These are phyloP conservation scores for Irpex rosettiformis DNA, from an alignment of 1,284 basidiomycete genomes.

Conservation along the genomic window DNA sequence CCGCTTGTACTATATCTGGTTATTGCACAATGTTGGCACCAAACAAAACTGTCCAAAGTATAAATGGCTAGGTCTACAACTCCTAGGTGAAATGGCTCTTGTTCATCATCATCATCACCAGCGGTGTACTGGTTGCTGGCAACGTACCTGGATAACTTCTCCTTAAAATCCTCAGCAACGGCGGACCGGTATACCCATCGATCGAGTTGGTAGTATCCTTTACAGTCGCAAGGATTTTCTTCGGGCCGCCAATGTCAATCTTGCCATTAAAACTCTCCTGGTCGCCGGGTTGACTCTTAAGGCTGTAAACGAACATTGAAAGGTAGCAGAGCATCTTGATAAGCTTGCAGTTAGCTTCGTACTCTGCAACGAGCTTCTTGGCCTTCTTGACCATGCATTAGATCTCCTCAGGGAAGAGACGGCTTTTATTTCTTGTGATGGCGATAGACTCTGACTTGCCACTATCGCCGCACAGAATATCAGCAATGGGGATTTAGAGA, in stretches of 20 bases:
- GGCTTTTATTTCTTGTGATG: too few relatives aligned
- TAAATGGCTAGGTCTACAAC: constrained; percentile 38
- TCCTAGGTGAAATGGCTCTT: constrained; percentile 61
- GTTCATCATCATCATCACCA: constrained; percentile 43
- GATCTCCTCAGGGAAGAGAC: constrained; percentile 83
- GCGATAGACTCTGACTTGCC: too few relatives aligned
- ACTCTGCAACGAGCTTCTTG: constrained; percentile 84
- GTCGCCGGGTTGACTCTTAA: constrained; percentile 86
- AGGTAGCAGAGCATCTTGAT: constrained; percentile 86
- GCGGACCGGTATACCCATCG: constrained; percentile 76
- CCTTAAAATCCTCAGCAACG: constrained; percentile 85
- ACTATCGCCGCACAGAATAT: too few relatives aligned
- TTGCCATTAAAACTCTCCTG: constrained; percentile 90
- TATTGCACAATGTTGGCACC: too few relatives aligned
- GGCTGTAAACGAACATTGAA: constrained; percentile 75
- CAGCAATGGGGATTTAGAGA: too few relatives aligned
- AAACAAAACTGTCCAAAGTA: constrained; percentile 11
- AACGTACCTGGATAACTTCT: constrained; percentile 79
- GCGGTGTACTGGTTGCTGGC: constrained; percentile 32
- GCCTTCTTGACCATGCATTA: constrained; percentile 91
- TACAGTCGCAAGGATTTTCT: constrained; percentile 76
- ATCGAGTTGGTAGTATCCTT: constrained; percentile 94
- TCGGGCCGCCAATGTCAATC: constrained; percentile 84
- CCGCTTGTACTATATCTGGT: too few relatives aligned
- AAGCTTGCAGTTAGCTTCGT: constrained; percentile 84